Percentiles rank a stretch among this genome's conserved stretches.
Evolutionary conservation across 768 basidiomycete species (phyloP).

Genomic region (Boletus insuetus): DNA sequence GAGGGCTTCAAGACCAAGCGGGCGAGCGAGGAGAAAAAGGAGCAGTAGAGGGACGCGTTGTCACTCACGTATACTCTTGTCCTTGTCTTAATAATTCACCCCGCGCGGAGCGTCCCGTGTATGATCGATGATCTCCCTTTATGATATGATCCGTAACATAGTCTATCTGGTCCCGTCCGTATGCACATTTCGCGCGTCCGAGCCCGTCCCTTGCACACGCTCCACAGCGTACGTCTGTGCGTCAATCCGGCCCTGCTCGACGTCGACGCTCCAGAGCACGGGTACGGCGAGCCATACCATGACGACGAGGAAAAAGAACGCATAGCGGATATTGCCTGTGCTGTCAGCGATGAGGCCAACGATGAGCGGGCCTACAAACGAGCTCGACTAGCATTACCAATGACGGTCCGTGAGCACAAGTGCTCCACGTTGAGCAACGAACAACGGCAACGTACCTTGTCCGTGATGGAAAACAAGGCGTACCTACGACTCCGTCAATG

Average conservation of each 20-base stretch:
- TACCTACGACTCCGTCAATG: constrained; percentile 37
- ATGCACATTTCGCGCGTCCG: background rate
- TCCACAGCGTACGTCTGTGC: constrained; percentile 36
- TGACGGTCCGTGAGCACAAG: background rate
- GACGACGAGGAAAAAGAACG: constrained; percentile 81
- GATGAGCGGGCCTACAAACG: constrained; percentile 86
- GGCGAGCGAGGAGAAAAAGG: constrained; percentile 26
- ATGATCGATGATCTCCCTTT: background rate
- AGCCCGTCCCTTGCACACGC: background rate
- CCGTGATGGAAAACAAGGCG: constrained; percentile 85
- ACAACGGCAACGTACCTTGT: constrained; percentile 52
- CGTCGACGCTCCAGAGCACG: constrained; percentile 65
- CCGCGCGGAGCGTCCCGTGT: too few species aligned
- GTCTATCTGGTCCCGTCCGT: background rate
- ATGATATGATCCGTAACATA: background rate
- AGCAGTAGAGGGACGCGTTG: constrained; percentile 7
- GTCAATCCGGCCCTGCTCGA: constrained; percentile 59
- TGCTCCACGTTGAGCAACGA: background rate
- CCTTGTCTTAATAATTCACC: background rate
- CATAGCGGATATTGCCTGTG: constrained; percentile 90
- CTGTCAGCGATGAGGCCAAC: constrained; percentile 86
- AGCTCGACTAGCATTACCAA: constrained; percentile 59
- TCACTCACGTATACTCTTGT: background rate
- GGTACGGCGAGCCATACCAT: constrained; percentile 86
- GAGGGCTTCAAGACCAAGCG: constrained; percentile 59